These are phyloP conservation scores for Cryphonectria naterciae DNA, from an alignment of 2,329 filamentous ascomycete species.

Conservation along the genomic window DNA sequence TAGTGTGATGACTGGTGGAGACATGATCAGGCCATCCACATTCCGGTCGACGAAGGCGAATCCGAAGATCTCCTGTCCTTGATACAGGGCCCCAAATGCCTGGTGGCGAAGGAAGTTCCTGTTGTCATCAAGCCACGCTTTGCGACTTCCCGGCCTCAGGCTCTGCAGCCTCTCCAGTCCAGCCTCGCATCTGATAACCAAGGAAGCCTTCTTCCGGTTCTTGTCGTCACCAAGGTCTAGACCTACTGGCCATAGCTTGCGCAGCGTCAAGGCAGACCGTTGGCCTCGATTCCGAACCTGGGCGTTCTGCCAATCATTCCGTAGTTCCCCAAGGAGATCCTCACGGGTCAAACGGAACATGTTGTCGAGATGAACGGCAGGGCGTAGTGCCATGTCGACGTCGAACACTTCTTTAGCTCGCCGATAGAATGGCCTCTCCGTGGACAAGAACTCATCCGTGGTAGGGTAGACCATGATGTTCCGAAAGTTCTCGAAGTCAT, in stretches of 20 bases:
- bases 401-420: slow-evolving; percentile 54
- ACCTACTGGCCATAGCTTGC: slow-evolving; percentile 42
- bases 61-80: slow-evolving; percentile 54
- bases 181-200: slow-evolving; percentile 46
- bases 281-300: slow-evolving; percentile 52
- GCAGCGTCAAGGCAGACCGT: slow-evolving; percentile 44
- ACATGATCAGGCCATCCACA: slow-evolving; percentile 45
- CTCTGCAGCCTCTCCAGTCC: slow-evolving; percentile 51
- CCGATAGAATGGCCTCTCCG: slow-evolving; percentile 58
- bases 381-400: slow-evolving; percentile 41
- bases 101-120: slow-evolving; percentile 60
- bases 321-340: slow-evolving; percentile 70
- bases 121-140: slow-evolving; percentile 51
- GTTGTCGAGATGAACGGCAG: slow-evolving; percentile 64
- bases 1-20: slow-evolving; percentile 53
- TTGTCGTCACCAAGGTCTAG: slow-evolving; percentile 42
- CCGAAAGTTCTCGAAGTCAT: slow-evolving; percentile 67
- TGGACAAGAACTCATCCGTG: slow-evolving; percentile 62
- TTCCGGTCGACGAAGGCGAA: slow-evolving; percentile 65
- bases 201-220: slow-evolving; percentile 38
- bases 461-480: slow-evolving; percentile 69
- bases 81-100: slow-evolving; percentile 64
- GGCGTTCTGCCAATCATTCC: slow-evolving; percentile 61
- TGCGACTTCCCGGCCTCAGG: slow-evolving; percentile 39
- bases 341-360: slow-evolving; percentile 74